Evolutionary conservation across 495 filamentous ascomycete species (phyloP), one percentile per base, ranked within the genome.

Genomic region (Trichoderma parareesei): DNA sequence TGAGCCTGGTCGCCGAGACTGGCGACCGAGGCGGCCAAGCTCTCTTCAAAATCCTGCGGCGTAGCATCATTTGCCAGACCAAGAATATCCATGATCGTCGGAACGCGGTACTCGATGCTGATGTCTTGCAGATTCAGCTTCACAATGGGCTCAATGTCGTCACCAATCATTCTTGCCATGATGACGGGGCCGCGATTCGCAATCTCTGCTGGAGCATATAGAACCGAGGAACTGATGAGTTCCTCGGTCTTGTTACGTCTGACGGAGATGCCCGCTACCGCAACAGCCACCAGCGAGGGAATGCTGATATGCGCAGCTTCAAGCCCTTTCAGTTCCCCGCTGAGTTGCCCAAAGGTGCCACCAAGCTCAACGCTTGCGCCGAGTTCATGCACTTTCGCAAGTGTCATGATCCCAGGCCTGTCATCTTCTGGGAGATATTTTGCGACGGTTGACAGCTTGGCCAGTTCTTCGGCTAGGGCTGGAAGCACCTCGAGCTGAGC

Each of bases 341-440:
- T 77, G 9, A 96, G 66, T 42, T 76, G 73, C 0, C 94, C 94
- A 53, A 97, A 77, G 40, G 78, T 77, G 3, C 86, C 82, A 27
- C 84, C 81, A 46, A 92, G 65, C 53, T 87, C 81, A 16, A 89
- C 75, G 20, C 81, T 69, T 18, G 80, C 71, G 33, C 87, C 82
- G 11, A 92, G 65, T 8, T 85, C 79, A 59, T 85, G 81, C 48
- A 97, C 69, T n/a, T 84, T 75, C 10, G 82, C 78, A 16, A 98
- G 76, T 7, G 88, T 93, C 42, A 99, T 75, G 38, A 98, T 77
- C 0, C 95, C 95, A 14, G 95, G 95, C 0, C 94, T 86, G 67
- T 97, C 93, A 76, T 98, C 95, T 71, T 98, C 92, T 0, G 95
- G 93, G 5, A 99, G 80, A 70, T 98, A 97, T 70, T 96, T 97